Evolutionary conservation across 2,329 filamentous ascomycete species (phyloP).

Genomic region (Byssochlamys sp.): DNA sequence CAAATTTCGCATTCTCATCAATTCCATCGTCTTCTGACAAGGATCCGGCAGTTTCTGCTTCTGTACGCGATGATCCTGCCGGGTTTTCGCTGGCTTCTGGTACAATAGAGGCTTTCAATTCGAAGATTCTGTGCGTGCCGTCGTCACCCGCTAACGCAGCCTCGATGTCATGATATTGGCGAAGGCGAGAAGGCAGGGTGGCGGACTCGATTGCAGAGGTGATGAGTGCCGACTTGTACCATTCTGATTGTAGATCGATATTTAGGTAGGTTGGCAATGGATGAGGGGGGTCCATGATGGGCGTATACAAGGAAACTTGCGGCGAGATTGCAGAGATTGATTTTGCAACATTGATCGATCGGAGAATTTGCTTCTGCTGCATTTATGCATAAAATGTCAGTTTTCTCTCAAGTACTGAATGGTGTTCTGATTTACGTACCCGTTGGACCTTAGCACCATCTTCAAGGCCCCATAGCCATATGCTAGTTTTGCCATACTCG

Average conservation of each 20-base stretch:
- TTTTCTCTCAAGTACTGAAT: constrained; percentile 5
- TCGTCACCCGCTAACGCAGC: constrained; percentile 45
- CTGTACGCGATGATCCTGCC: background rate
- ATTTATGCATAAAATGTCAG: constrained; percentile 4
- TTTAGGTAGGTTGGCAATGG: constrained; percentile 49
- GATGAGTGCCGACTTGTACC: constrained; percentile 72
- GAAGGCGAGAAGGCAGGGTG: constrained; percentile 60
- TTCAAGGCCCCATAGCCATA: constrained; percentile 82
- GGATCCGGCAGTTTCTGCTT: constrained; percentile 4
- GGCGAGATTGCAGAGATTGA: constrained; percentile 59
- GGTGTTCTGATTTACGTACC: constrained; percentile 31
- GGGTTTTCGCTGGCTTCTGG: constrained; percentile 9
- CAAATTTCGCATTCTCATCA: constrained; percentile 21
- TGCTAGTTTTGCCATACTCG: constrained; percentile 76
- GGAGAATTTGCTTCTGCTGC: constrained; percentile 50
- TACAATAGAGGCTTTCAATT: constrained; percentile 58
- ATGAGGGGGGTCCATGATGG: constrained; percentile 55
- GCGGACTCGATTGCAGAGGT: constrained; percentile 68
- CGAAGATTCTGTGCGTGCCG: constrained; percentile 70
- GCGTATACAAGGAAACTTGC: constrained; percentile 68
- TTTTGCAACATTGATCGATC: constrained; percentile 64
- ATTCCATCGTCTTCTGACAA: constrained; percentile 4
- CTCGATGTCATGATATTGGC: constrained; percentile 28
- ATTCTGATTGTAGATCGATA: constrained; percentile 56
- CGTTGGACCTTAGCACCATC: constrained; percentile 47